These are phyloP conservation scores for Suillus luteus DNA, from an alignment of 768 basidiomycete genomes.

Conservation along the genomic window DNA sequence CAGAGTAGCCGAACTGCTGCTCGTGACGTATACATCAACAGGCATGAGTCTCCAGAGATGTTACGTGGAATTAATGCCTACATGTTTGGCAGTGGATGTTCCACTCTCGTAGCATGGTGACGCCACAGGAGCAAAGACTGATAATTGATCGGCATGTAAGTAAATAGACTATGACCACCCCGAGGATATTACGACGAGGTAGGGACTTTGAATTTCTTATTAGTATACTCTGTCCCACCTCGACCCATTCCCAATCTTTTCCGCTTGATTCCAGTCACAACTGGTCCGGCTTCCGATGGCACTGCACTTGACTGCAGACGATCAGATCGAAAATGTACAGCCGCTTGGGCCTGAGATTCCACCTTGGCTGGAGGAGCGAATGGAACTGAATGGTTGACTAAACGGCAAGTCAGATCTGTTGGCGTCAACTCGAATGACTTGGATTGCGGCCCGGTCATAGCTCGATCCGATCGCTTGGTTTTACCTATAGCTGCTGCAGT, in stretches of 20 bases:
- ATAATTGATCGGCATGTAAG: neutral
- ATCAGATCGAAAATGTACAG: slow-evolving; percentile 4
- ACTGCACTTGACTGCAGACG: neutral
- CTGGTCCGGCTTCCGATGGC: neutral
- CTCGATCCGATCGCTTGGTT: neutral
- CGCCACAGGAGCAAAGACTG: neutral
- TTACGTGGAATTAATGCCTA: neutral
- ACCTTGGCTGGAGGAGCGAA: neutral
- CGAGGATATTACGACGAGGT: neutral
- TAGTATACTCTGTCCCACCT: slow-evolving; percentile 49
- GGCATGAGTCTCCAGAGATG: neutral
- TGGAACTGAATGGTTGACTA: neutral
- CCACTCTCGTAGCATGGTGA: neutral
- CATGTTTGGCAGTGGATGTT: neutral
- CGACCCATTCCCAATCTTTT: slow-evolving; percentile 67
- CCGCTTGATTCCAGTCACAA: slow-evolving; percentile 45
- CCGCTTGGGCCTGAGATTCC: neutral
- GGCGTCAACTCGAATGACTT: neutral
- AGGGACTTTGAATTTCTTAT: slow-evolving; percentile 73
- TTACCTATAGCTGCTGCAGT: neutral
- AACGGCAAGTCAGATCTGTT: neutral
- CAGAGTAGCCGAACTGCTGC: neutral
- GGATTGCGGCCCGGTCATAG: neutral
- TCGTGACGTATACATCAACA: neutral
- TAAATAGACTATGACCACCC: slow-evolving; percentile 6